Conservation (phyloP, 495 filamentous ascomycete genomes). For the Jackrogersella minutella region DNA sequence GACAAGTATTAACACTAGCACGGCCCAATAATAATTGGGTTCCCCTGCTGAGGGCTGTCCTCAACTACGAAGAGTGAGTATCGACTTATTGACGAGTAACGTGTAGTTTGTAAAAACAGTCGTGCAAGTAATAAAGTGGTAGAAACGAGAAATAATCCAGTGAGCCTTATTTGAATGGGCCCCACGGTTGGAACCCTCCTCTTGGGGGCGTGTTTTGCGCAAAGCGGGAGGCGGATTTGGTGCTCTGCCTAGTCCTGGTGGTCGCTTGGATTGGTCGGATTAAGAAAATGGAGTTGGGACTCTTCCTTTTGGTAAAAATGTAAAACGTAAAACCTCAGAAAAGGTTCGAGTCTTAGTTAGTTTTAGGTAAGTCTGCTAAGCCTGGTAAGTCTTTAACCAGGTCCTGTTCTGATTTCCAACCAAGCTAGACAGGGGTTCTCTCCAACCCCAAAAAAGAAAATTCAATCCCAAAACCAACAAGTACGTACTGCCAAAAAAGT, state of each 20-base stretch:
- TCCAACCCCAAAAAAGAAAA: slow-evolving; percentile 40
- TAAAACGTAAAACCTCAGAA: neutral
- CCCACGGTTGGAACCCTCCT: slow-evolving; percentile 26
- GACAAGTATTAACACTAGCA: too few species aligned
- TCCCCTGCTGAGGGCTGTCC: slow-evolving; percentile 35
- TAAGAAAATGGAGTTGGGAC: slow-evolving; percentile 22
- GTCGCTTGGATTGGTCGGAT: slow-evolving; percentile 29
- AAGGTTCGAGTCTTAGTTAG: slow-evolving; percentile 5
- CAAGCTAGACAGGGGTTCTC: slow-evolving; percentile 26
- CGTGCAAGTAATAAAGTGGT: neutral
- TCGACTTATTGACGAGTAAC: slow-evolving; percentile 5
- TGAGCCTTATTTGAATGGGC: slow-evolving; percentile 39
- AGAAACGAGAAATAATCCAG: slow-evolving; percentile 7
- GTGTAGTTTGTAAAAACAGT: slow-evolving; percentile 21
- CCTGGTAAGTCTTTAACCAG: too few species aligned
- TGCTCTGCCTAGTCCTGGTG: slow-evolving; percentile 2
- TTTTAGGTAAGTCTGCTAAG: too few species aligned
- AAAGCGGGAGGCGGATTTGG: slow-evolving; percentile 29
- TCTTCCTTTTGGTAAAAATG: slow-evolving; percentile 5
- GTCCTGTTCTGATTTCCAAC: neutral
- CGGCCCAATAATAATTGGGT: slow-evolving; percentile 27
- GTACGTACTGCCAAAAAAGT: too few species aligned
- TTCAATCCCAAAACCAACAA: slow-evolving; percentile 38
- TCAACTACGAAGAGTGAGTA: slow-evolving; percentile 28
- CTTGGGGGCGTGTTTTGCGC: slow-evolving; percentile 35